Evolutionary conservation across 163 green algal species (phyloP).

Genomic region (Chlamydomonas reinhardtii): DNA sequence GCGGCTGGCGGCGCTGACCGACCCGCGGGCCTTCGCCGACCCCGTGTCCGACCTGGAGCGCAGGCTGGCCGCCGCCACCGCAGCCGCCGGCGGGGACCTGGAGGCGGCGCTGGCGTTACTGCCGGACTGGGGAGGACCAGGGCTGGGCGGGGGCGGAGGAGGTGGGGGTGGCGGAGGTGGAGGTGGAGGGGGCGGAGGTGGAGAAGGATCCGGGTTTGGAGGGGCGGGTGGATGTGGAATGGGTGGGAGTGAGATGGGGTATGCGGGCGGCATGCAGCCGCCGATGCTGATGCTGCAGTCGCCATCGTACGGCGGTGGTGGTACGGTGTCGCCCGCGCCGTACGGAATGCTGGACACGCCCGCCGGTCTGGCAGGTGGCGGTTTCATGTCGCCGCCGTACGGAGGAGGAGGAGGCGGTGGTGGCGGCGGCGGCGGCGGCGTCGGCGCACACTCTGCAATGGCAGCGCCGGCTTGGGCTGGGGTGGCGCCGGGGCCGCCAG

Average conservation of each 20-base stretch:
- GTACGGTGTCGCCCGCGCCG: background rate
- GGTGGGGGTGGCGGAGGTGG: no score
- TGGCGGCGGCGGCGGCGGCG: background rate
- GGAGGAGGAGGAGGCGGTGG: background rate
- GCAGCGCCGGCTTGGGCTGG: background rate
- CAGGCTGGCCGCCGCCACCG: background rate
- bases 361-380: background rate
- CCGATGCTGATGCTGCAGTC: no score
- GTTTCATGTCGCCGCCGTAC: background rate
- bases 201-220: no score
- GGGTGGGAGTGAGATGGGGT: no score
- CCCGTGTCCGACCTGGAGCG: constrained; percentile 11
- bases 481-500: no score
- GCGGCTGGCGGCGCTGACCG: constrained; percentile 4
- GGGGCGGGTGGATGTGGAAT: no score
- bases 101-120: background rate
- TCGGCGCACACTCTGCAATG: background rate
- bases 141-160: background rate
- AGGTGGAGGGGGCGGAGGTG: no score
- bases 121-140: no score
- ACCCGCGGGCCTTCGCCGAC: constrained; percentile 26
- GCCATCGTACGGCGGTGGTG: no score
- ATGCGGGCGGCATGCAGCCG: no score
- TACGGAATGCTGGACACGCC: background rate
- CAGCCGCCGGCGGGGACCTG: background rate